Percentiles rank a stretch among this genome's conserved stretches.
Evolutionary conservation across 305 asterid species (phyloP).

Genomic region (Ilex paraguariensis): DNA sequence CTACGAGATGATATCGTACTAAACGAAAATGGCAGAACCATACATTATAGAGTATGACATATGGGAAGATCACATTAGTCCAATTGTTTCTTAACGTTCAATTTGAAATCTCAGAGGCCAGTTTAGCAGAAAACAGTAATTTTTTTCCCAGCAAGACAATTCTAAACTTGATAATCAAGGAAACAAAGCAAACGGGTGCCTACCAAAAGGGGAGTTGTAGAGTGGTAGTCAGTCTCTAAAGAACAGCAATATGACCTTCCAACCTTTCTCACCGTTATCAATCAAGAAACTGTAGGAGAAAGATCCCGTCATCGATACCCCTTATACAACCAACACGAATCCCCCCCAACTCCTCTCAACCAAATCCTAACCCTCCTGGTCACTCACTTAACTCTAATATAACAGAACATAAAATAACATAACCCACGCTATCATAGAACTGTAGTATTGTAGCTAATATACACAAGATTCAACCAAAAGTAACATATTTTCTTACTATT

Average conservation of each 20-base stretch:
- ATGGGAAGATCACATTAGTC: conserved; percentile 16
- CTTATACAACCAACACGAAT: conserved; percentile 65
- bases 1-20: conserved; percentile 45
- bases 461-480: too few relatives aligned
- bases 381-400: conserved; percentile 4
- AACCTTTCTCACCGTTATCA: conserved; percentile 80
- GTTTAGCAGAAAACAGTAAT: background rate
- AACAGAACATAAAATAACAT: conserved; percentile 8
- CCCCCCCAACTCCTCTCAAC: conserved; percentile 47
- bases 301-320: conserved; percentile 98
- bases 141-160: too few relatives aligned
- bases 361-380: conserved; percentile 27
- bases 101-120: background rate
- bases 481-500: too few relatives aligned
- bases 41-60: conserved; percentile 24
- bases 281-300: conserved; percentile 94
- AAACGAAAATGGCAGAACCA: conserved; percentile 35
- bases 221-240: conserved; percentile 76
- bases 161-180: conserved; percentile 32
- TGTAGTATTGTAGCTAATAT: too few relatives aligned
- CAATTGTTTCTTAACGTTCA: conserved; percentile 7
- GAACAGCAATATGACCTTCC: conserved; percentile 64
- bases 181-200: conserved; percentile 58
- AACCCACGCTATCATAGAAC: conserved; percentile 4
- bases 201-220: conserved; percentile 91